Evolutionary conservation across 306 rosid species (phyloP).

Genomic region (Dalbergia cultrata): DNA sequence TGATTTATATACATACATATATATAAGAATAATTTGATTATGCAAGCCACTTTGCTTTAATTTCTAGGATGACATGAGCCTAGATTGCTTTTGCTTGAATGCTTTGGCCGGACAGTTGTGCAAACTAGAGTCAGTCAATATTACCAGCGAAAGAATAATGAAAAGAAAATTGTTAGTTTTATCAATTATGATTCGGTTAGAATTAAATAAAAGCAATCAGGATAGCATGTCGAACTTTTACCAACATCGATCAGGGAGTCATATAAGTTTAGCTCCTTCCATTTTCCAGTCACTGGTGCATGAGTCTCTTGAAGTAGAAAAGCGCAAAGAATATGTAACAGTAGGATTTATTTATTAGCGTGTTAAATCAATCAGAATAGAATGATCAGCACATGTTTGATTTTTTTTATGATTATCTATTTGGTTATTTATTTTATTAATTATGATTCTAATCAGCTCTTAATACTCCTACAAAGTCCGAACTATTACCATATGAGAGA

Average conservation of each 20-base stretch:
- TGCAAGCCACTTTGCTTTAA: no score
- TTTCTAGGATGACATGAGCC: neutral
- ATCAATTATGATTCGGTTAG: slow-evolving; percentile 9
- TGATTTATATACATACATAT: no score
- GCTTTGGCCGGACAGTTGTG: neutral
- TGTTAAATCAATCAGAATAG: neutral
- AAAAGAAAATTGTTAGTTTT: neutral
- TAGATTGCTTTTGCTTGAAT: neutral
- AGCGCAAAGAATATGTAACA: neutral
- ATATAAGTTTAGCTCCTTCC: neutral
- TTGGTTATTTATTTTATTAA: neutral
- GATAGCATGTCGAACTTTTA: slow-evolving; percentile 21
- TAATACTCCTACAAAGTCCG: neutral
- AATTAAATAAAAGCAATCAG: slow-evolving; percentile 16
- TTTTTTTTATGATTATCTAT: slow-evolving; percentile 14
- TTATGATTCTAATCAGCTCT: neutral
- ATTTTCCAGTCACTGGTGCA: neutral
- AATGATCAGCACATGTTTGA: neutral
- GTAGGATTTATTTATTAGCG: neutral
- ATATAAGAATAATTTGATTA: no score
- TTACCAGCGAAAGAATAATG: neutral
- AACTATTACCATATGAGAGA: neutral
- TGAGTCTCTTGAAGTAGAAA: neutral
- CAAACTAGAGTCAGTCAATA: neutral
- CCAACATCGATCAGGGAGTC: neutral